A percentile compares a stretch with the other conserved stretches of the same genome.
Evolutionary conservation across 1,284 basidiomycete genomes (phyloP).

Genomic region (Irpex sp.): DNA sequence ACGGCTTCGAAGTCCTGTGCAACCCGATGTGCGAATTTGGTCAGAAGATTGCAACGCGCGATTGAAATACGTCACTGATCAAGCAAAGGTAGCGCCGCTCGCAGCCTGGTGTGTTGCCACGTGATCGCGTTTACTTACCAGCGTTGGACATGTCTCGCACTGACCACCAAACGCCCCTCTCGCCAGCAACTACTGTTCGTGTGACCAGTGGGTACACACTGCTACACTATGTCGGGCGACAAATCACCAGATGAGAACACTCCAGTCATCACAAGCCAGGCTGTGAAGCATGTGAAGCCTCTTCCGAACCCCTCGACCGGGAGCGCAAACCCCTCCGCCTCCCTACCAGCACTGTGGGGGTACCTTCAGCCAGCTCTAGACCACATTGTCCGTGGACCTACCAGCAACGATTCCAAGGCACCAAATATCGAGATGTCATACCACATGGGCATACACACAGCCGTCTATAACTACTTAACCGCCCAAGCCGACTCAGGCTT

Average conservation of each 20-base stretch:
- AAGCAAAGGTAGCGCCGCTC: no score
- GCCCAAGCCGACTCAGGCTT: constrained; percentile 51
- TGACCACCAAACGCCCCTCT: background rate
- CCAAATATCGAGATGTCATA: constrained; percentile 68
- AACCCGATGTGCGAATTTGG: no score
- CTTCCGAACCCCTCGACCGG: constrained; percentile 39
- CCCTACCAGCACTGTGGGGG: constrained; percentile 65
- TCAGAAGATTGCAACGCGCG: no score
- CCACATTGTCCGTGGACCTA: constrained; percentile 68
- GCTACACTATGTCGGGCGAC: background rate
- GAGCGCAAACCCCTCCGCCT: constrained; percentile 71
- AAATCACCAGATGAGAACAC: background rate
- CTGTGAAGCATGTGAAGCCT: constrained; percentile 14
- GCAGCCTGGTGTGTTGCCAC: no score
- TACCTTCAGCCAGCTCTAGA: constrained; percentile 71
- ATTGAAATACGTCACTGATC: no score
- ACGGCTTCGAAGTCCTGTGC: no score
- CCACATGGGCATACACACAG: constrained; percentile 73
- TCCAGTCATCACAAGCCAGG: background rate
- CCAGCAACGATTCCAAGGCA: constrained; percentile 52
- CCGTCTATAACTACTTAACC: constrained; percentile 78
- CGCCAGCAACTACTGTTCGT: background rate
- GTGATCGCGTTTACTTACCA: no score
- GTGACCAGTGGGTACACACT: background rate
- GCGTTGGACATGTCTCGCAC: no score